phyloP scores from a whole-genome alignment of 352 stramenopile genomes.

The Phytophthora ramorum region DNA sequence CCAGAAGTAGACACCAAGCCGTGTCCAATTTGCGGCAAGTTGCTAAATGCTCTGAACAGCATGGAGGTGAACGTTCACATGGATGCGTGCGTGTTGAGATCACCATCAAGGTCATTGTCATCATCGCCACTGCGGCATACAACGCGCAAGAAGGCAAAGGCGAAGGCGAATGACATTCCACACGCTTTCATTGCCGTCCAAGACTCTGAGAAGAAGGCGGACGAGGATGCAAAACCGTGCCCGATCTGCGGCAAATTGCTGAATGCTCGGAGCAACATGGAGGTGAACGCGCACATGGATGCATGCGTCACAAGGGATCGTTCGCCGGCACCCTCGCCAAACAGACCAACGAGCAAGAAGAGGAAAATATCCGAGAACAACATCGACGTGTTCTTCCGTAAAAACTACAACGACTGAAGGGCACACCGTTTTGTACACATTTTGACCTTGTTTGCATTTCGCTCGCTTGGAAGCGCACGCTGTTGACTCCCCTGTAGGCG shows the following conservation, averaged over 20 bases:
- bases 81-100: slow-evolving; percentile 50
- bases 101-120: neutral
- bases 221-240: slow-evolving; percentile 41
- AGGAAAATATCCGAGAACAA: slow-evolving; percentile 26
- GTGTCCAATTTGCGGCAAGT: slow-evolving; percentile 59
- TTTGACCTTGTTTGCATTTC: neutral
- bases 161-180: slow-evolving; percentile 12
- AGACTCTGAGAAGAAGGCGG: slow-evolving; percentile 1
- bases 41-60: slow-evolving; percentile 56
- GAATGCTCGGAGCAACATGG: slow-evolving; percentile 55
- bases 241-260: slow-evolving; percentile 67
- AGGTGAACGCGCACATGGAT: slow-evolving; percentile 75
- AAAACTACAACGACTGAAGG: slow-evolving; percentile 21
- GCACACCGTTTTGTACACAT: neutral
- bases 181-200: slow-evolving; percentile 12
- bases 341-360: slow-evolving; percentile 21
- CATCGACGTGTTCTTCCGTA: slow-evolving; percentile 41
- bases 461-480: neutral
- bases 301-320: slow-evolving; percentile 38
- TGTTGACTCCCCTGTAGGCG: neutral
- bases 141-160: slow-evolving; percentile 18
- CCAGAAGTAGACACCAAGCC: slow-evolving; percentile 34
- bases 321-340: neutral
- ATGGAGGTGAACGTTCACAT: slow-evolving; percentile 75
- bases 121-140: slow-evolving; percentile 16